Percentiles rank a stretch among this genome's conserved stretches.
Evolutionary conservation across 2,329 filamentous ascomycete species (phyloP).

Genomic region (Talaromyces sp.): DNA sequence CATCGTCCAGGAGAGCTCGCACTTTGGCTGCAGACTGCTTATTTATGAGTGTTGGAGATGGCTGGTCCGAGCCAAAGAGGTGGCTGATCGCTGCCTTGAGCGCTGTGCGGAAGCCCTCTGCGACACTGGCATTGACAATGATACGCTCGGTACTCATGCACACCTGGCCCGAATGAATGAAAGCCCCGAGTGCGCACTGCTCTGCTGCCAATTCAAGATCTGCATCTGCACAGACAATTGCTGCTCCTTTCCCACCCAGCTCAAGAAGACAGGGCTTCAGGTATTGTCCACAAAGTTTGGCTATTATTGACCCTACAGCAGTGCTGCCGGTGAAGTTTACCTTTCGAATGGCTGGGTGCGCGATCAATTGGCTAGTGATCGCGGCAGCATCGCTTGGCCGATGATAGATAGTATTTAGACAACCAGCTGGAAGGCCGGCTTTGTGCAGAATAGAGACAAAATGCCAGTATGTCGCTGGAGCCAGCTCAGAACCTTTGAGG

Average conservation of each 20-base stretch:
- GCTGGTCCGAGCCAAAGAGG: background rate
- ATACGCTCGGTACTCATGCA: background rate
- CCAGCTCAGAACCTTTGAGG: background rate
- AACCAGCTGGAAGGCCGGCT: background rate
- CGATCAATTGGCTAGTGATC: background rate
- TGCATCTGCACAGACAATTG: slow-evolving; percentile 46
- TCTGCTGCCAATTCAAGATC: slow-evolving; percentile 24
- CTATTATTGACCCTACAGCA: background rate
- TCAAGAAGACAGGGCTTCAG: slow-evolving; percentile 49
- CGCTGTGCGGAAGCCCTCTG: background rate
- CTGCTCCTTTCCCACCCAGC: slow-evolving; percentile 48
- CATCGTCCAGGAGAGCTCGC: background rate
- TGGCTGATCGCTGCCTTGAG: background rate
- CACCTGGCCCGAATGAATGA: background rate
- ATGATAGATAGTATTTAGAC: background rate
- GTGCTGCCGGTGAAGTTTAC: background rate
- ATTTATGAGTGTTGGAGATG: background rate
- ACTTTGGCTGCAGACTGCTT: background rate
- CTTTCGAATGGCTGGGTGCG: background rate
- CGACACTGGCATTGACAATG: background rate
- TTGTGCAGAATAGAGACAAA: background rate
- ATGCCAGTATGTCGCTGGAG: background rate
- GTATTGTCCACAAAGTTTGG: slow-evolving; percentile 31
- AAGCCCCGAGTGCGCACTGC: background rate
- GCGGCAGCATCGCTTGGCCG: background rate